Evolutionary conservation across 441 rosid species (phyloP), one percentile per base, ranked within the genome.

Genomic region (Cnidoscolus chayamansa): DNA sequence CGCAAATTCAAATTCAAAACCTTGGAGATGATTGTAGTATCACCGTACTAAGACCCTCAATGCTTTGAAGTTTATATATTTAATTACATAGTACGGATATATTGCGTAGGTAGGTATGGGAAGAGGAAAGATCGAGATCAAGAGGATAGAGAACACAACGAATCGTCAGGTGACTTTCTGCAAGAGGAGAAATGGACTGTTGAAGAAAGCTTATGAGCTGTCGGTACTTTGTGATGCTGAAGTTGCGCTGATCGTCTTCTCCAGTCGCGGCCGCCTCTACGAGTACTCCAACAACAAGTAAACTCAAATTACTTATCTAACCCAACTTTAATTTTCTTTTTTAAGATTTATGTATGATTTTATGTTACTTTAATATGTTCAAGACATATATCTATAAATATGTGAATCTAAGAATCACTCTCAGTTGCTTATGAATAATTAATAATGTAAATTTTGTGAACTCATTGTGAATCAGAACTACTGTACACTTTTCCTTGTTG

Each of bases 51-150:
- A 35, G 5, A 35, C 40, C 3, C 4, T 4, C 4, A 35, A 35
- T 35, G 25, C 25, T 25, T n/a, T 15, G 7, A 4, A 53, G 20
- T 53, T 15, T 53, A 7, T 16, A 15, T n/a, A 53, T 53, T n/a
- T 13, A 53, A 30, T 32, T 58, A 58, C 4, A 40, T 9, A 35
- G 13, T 10, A 35, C 1, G 9, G 30, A 15, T 15, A 8, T n/a
- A 10, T 37, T 32, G 30, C 57, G 51, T 16, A 62, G 69, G 68
- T 20, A 63, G 65, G n/a, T 0, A 85, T 85, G 92, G 92, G 93
- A 57, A 85, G 92, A 81, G 92, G 90, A 69, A 88, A 88, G 86
- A 86, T 88, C 12, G 92, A 88, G 81, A 88, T 88, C 79, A 88
- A 86, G 83, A 84, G 90, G 85, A 88, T 88, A 51, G 90, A 86